These are phyloP conservation scores for Hortiboletus campestris DNA, from an alignment of 768 basidiomycete species.

Conservation along the genomic window DNA sequence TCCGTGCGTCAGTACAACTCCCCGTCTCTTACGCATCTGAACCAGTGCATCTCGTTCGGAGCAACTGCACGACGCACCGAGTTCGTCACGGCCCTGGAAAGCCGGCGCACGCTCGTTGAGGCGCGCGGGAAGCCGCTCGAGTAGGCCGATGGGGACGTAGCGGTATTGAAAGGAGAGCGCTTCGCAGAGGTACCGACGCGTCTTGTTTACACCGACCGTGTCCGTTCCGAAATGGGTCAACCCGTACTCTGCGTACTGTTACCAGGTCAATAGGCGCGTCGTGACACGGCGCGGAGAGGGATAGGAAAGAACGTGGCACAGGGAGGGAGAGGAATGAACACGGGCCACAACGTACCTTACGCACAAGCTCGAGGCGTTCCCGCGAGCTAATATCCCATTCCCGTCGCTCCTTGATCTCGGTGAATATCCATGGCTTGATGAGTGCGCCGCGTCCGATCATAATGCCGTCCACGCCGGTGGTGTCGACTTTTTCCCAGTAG, in stretches of 20 bases:
- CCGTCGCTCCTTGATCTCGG: constrained; percentile 86
- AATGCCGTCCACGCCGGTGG: constrained; percentile 87
- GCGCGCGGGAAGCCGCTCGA: constrained; percentile 74
- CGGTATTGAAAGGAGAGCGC: constrained; percentile 95
- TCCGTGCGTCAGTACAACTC: not conserved
- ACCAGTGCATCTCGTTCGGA: not conserved
- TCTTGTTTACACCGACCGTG: constrained; percentile 85
- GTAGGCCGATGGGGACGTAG: constrained; percentile 90
- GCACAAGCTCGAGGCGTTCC: constrained; percentile 77
- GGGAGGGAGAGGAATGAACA: not conserved
- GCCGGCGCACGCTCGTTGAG: constrained; percentile 92
- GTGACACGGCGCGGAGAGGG: not conserved
- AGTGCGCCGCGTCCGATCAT: constrained; percentile 95
- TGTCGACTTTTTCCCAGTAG: constrained; percentile 75
- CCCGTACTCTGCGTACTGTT: constrained; percentile 83
- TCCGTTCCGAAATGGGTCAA: constrained; percentile 85
- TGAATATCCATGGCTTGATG: constrained; percentile 96
- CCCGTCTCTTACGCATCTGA: not conserved
- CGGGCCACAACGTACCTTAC: constrained; percentile 50
- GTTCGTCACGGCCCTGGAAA: constrained; percentile 82
- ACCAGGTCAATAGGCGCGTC: not conserved
- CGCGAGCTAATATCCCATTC: constrained; percentile 93
- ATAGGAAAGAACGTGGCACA: not conserved
- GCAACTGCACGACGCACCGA: constrained; percentile 56
- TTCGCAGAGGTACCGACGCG: constrained; percentile 92